Evolutionary conservation across 2,329 filamentous ascomycete species (phyloP).

Genomic region (Pseudogymnoascus sp.): DNA sequence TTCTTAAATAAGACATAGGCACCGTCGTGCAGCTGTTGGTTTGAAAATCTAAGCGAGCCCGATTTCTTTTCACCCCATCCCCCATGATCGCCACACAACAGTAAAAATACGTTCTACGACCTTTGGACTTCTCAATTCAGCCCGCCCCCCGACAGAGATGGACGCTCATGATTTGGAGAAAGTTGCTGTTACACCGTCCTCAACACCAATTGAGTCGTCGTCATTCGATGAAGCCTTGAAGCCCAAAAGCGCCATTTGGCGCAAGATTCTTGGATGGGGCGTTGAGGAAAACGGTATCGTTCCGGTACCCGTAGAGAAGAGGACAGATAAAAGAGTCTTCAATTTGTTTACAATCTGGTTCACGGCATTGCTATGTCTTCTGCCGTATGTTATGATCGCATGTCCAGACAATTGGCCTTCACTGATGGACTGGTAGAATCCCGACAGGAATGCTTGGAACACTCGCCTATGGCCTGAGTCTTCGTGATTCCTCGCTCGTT

Average conservation of each 20-base stretch:
- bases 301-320: slow-evolving; percentile 47
- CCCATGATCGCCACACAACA: background rate
- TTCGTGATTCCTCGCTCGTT: slow-evolving; percentile 50
- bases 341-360: slow-evolving; percentile 57
- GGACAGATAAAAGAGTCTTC: slow-evolving; percentile 45
- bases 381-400: slow-evolving; percentile 38
- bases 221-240: background rate
- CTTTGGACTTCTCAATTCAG: background rate
- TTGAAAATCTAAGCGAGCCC: background rate
- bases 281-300: slow-evolving; percentile 49
- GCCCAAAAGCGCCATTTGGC: slow-evolving; percentile 7
- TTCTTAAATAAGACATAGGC: background rate
- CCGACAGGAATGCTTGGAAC: slow-evolving; percentile 59
- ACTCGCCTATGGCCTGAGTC: slow-evolving; percentile 44
- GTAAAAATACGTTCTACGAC: background rate
- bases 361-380: slow-evolving; percentile 47
- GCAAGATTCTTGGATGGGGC: slow-evolving; percentile 25
- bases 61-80: background rate
- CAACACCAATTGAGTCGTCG: background rate
- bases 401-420: background rate
- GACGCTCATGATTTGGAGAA: background rate
- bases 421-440: slow-evolving; percentile 34
- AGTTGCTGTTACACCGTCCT: background rate
- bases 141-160: background rate
- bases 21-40: background rate